Conservation (phyloP, 345 rosid genomes). For the Clausena lansium region DNA sequence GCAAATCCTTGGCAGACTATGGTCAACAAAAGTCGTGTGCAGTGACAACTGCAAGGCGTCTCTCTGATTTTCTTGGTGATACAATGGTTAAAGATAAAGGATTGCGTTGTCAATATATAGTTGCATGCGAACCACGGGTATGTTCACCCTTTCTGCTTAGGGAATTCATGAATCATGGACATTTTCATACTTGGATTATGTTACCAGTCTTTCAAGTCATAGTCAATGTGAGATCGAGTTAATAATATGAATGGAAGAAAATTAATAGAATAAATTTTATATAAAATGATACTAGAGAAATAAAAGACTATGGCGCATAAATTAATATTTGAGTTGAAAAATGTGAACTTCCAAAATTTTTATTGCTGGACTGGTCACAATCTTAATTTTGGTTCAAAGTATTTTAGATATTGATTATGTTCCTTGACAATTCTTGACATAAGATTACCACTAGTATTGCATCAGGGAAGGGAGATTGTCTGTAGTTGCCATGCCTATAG, state of each 20-base stretch:
- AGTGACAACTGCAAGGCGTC: constrained; percentile 94
- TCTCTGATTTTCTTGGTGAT: constrained; percentile 91
- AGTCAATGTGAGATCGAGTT: neutral
- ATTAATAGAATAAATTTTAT: neutral
- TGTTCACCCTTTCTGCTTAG: constrained; percentile 20
- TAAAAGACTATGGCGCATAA: neutral
- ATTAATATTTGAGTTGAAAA: neutral
- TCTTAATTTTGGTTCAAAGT: neutral
- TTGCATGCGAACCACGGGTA: constrained; percentile 94
- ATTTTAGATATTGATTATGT: neutral
- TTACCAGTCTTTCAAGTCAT: constrained; percentile 1
- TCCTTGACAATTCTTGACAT: neutral
- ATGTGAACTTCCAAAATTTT: neutral
- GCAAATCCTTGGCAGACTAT: constrained; percentile 94
- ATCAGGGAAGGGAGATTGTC: neutral
- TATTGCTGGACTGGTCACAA: neutral
- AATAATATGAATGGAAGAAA: neutral
- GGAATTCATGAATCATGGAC: constrained; percentile 4
- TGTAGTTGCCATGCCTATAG: neutral
- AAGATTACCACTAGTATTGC: neutral
- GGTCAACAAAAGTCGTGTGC: constrained; percentile 97
- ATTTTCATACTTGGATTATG: neutral
- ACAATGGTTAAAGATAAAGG: constrained; percentile 98
- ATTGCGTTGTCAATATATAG: constrained; percentile 92
- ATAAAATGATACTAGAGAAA: neutral